These are phyloP conservation scores for Irpex sp. DNA, from an alignment of 1,284 basidiomycete species.

Conservation along the genomic window DNA sequence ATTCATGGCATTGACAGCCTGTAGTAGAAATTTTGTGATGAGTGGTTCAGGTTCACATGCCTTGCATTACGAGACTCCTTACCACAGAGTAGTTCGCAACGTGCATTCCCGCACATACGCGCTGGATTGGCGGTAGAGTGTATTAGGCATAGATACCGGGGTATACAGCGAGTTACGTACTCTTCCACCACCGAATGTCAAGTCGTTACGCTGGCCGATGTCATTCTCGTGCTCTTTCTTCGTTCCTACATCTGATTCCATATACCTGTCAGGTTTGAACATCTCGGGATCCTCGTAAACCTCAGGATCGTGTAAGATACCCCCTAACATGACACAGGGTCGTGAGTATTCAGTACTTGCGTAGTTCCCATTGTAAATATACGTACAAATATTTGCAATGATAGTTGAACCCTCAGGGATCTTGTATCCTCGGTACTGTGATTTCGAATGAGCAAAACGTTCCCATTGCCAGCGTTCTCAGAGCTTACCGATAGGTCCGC, in stretches of 20 bases:
- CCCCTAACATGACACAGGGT: neutral
- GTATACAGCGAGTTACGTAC: neutral
- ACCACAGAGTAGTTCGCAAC: constrained; percentile 6
- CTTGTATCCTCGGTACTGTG: constrained; percentile 19
- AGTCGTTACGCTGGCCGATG: constrained; percentile 3
- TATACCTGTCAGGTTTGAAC: neutral
- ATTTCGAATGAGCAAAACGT: neutral
- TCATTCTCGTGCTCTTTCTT: neutral
- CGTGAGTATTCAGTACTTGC: neutral
- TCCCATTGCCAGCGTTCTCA: neutral
- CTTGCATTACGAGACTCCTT: neutral
- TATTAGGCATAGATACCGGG: neutral
- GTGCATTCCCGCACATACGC: constrained; percentile 9
- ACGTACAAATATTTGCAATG: constrained; percentile 13
- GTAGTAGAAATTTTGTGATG: neutral
- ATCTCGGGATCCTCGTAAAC: neutral
- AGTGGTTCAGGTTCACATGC: neutral
- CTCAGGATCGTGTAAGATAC: neutral
- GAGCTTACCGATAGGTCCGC: neutral
- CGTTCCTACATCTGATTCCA: neutral
- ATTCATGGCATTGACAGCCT: neutral
- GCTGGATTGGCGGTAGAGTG: neutral
- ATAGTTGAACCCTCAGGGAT: constrained; percentile 23
- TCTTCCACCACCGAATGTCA: constrained; percentile 8
- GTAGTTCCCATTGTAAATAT: neutral